Conservation (phyloP, 202 grass and related monocot genomes). For the Cymbopogon flexuosus region DNA sequence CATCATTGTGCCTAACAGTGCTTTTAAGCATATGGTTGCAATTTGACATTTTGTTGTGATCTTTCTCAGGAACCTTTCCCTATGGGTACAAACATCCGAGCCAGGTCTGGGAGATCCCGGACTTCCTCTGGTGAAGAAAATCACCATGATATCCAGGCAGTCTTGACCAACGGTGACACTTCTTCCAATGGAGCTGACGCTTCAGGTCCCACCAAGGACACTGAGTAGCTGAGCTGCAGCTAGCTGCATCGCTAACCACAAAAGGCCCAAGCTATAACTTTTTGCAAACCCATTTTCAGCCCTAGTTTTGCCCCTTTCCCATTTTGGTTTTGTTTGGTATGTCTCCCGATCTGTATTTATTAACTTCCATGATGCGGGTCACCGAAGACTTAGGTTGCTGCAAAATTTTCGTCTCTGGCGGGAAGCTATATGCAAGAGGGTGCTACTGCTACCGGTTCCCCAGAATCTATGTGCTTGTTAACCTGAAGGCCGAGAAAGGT, state of each 20-base stretch:
- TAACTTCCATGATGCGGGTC: slow-evolving; percentile 34
- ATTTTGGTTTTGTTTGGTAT: slow-evolving; percentile 45
- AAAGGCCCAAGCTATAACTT: slow-evolving; percentile 33
- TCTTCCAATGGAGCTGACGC: slow-evolving; percentile 36
- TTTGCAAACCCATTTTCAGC: slow-evolving; percentile 14
- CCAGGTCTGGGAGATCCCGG: slow-evolving; percentile 68
- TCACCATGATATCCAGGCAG: slow-evolving; percentile 46
- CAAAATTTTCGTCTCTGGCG: slow-evolving; percentile 39
- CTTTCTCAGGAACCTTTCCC: slow-evolving; percentile 76
- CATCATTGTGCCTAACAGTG: neutral
- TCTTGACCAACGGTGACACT: slow-evolving; percentile 31
- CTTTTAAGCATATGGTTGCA: neutral
- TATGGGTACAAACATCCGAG: slow-evolving; percentile 72
- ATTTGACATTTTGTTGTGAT: neutral
- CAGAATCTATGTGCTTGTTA: slow-evolving; percentile 35
- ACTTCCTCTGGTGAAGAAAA: slow-evolving; percentile 59
- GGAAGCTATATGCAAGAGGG: slow-evolving; percentile 34
- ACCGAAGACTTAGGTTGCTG: slow-evolving; percentile 26
- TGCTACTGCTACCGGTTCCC: slow-evolving; percentile 32
- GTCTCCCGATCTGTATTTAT: slow-evolving; percentile 30
- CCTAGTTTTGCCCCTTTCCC: neutral
- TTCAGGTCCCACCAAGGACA: slow-evolving; percentile 45
- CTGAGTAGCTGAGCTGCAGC: slow-evolving; percentile 42
- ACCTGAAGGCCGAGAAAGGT: slow-evolving; percentile 49
- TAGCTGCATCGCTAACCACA: slow-evolving; percentile 47